These are phyloP conservation scores for Suillus alpinus DNA, from an alignment of 768 basidiomycete species.

Conservation along the genomic window DNA sequence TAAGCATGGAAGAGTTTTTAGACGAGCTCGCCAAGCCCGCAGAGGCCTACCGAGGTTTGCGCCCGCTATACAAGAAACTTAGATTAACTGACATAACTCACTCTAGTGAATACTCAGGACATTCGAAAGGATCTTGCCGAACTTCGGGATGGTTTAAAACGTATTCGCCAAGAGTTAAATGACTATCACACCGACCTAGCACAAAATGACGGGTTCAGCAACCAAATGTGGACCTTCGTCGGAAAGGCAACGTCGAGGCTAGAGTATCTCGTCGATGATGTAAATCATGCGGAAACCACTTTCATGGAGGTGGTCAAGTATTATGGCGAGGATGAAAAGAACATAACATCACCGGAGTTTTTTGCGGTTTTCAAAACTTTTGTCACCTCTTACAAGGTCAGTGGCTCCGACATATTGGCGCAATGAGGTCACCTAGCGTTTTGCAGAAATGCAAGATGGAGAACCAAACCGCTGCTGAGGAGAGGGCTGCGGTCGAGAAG, in stretches of 20 bases:
- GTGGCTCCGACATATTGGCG: slow-evolving; percentile 13
- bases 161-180: slow-evolving; percentile 75
- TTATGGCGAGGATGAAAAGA: slow-evolving; percentile 92
- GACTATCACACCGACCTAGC: slow-evolving; percentile 77
- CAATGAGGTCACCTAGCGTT: slow-evolving; percentile 8
- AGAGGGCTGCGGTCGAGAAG: slow-evolving; percentile 62
- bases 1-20: slow-evolving; percentile 81
- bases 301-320: slow-evolving; percentile 85
- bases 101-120: slow-evolving; percentile 82
- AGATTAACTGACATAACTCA: slow-evolving; percentile 7
- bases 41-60: slow-evolving; percentile 86
- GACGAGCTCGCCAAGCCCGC: slow-evolving; percentile 87
- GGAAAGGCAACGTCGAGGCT: slow-evolving; percentile 72
- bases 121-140: slow-evolving; percentile 73
- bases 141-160: slow-evolving; percentile 71
- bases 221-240: slow-evolving; percentile 90
- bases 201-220: slow-evolving; percentile 74
- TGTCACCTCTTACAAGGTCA: slow-evolving; percentile 85
- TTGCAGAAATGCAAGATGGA: slow-evolving; percentile 83
- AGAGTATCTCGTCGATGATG: slow-evolving; percentile 83
- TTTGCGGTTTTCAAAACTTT: slow-evolving; percentile 98
- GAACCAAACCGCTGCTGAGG: slow-evolving; percentile 73
- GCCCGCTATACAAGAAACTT: background rate
- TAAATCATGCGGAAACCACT: slow-evolving; percentile 79
- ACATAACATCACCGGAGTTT: slow-evolving; percentile 85